These are phyloP conservation scores for Trichoderma lentiforme DNA, from an alignment of 2,329 filamentous ascomycete genomes.

Conservation along the genomic window DNA sequence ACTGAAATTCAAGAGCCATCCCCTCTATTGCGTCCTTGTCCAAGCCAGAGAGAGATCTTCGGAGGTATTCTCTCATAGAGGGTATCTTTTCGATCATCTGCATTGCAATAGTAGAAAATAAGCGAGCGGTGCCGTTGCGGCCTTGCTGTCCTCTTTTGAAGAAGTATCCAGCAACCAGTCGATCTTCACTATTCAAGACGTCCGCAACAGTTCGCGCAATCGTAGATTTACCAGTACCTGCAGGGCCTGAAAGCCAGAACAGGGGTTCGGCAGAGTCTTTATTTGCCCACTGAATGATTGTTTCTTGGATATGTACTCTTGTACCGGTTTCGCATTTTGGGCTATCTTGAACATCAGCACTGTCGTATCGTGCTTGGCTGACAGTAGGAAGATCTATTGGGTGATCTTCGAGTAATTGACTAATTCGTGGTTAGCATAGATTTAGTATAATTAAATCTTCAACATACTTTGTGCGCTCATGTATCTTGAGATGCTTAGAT, in stretches of 20 bases:
- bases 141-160: neutral
- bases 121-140: neutral
- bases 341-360: neutral
- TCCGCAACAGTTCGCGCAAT: neutral
- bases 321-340: neutral
- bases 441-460: neutral
- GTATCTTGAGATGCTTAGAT: neutral
- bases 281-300: neutral
- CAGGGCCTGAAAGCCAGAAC: neutral
- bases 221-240: neutral
- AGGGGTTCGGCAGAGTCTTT: neutral
- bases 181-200: neutral
- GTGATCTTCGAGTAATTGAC: neutral
- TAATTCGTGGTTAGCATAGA: neutral
- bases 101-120: neutral
- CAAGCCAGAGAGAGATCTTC: neutral
- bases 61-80: neutral
- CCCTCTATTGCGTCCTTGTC: neutral
- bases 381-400: neutral
- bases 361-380: neutral
- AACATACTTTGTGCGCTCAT: neutral
- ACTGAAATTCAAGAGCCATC: neutral
- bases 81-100: neutral
- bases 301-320: neutral
- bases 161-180: neutral